These are phyloP conservation scores for Patellaria atrata DNA, from an alignment of 495 filamentous ascomycete genomes.

Conservation along the genomic window DNA sequence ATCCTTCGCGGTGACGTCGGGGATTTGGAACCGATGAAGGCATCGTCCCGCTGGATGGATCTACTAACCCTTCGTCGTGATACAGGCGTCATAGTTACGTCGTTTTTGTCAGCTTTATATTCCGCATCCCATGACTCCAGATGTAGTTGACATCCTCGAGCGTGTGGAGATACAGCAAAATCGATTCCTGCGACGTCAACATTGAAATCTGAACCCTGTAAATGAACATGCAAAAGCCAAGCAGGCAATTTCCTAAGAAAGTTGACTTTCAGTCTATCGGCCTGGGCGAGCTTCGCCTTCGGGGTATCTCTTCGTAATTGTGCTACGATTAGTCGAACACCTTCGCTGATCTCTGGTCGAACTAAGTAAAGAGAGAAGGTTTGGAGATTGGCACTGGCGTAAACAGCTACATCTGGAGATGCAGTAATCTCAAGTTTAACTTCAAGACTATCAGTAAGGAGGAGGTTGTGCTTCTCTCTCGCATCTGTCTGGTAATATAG, in stretches of 20 bases:
- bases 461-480: conserved; percentile 66
- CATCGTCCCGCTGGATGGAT: conserved; percentile 30
- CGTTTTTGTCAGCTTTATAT: conserved; percentile 68
- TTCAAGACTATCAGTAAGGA: conserved; percentile 75
- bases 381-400: conserved; percentile 64
- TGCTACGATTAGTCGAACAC: conserved; percentile 76
- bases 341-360: conserved; percentile 77
- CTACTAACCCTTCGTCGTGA: conserved; percentile 38
- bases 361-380: conserved; percentile 84
- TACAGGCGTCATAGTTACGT: conserved; percentile 36
- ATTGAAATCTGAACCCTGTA: conserved; percentile 79
- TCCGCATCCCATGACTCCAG: conserved; percentile 84
- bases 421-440: conserved; percentile 73
- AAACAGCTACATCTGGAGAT: conserved; percentile 69
- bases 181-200: conserved; percentile 86
- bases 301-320: conserved; percentile 51
- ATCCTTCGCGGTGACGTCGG: conserved; percentile 40
- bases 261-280: conserved; percentile 33
- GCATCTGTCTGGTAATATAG: conserved; percentile 88
- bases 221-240: conserved; percentile 71
- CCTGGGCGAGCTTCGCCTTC: conserved; percentile 1
- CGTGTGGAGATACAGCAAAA: conserved; percentile 57
- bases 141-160: conserved; percentile 70
- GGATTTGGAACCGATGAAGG: conserved; percentile 42
- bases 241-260: conserved; percentile 62